Base-by-base conservation (phyloP, 1,139 yeast genomes). In the Taiozyma sp. region DNA sequence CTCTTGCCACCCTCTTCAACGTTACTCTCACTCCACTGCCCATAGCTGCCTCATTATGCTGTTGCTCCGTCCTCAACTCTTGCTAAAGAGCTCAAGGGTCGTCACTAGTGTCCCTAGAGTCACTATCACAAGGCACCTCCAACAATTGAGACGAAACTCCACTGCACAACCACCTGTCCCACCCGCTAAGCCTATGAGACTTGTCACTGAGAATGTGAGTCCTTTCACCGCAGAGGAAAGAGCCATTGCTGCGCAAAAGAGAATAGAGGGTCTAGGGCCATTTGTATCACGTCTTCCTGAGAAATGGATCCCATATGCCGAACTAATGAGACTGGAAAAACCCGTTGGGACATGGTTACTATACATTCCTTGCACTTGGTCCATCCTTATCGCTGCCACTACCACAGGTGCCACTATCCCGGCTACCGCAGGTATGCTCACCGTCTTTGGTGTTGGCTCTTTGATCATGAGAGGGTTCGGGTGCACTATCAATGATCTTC, bases 381-480 rank as follows among this genome's bases (percentile, higher is more conserved):
- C 74, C 3, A 66, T 73, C 23, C 50, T 69, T 1, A 87, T 93
- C 85, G 98, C 97, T 0, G 93, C 96, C 0, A 85, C 78, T 58
- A 75, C 84, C 56, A 70, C 86, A 0, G 70, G 78, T 1, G 96
- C 96, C 0, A 84, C 97, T 0, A 50, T 88, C 4, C 61, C 80
- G 0, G 77, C 84, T 1, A 82, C 92, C 0, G 54, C 78, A 0
- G 75, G 78, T 57, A 87, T 84, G 59, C 65, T 86, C 41, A 74
- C 76, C 0, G 71, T 92, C 29, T 93, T 92, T 64, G 83, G 93
- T 1, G 73, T 84, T 4, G 99, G 99, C 12, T 81, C 98, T 0
- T 65, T 92, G 42, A 76, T 92, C 16, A 93, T 95, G 97, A 80
- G 99, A 68, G 97, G 98, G 41, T 98, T 97, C 2, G 99, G 99